Percentiles rank a stretch among this genome's conserved stretches.
Conservation (phyloP, 129 eudicot species). For the Glebionis coronaria region DNA sequence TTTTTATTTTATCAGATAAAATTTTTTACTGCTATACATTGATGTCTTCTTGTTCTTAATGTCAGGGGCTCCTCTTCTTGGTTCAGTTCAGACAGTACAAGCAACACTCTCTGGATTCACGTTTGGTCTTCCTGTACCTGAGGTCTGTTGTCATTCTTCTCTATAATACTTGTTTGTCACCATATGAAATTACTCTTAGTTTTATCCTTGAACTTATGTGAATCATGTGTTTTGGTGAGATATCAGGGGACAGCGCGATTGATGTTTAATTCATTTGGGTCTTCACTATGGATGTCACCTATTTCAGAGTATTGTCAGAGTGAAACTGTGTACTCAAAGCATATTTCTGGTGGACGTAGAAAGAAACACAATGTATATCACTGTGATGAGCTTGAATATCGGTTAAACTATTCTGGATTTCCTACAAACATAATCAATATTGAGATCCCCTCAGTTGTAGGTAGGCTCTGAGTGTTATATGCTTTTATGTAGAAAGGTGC, state of each 20-base stretch:
- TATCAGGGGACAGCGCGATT: constrained; percentile 95
- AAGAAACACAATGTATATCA: constrained; percentile 48
- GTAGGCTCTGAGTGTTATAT: constrained; percentile 29
- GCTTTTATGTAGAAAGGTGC: constrained; percentile 11
- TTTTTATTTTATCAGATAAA: constrained; percentile 3
- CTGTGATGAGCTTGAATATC: constrained; percentile 65
- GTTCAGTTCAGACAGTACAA: constrained; percentile 76
- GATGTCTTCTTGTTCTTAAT: constrained; percentile 24
- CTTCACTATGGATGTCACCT: constrained; percentile 91
- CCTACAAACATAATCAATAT: constrained; percentile 86
- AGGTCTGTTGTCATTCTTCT: constrained; percentile 41
- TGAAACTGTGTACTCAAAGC: constrained; percentile 66
- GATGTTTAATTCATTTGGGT: constrained; percentile 96
- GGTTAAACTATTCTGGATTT: constrained; percentile 80
- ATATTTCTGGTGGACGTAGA: constrained; percentile 49
- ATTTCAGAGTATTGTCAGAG: constrained; percentile 79
- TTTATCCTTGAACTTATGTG: constrained; percentile 15
- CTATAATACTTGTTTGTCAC: background rate
- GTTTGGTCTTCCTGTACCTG: constrained; percentile 95
- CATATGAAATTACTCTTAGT: background rate
- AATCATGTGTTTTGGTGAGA: constrained; percentile 41
- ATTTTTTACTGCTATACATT: constrained; percentile 9
- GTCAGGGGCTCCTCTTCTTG: constrained; percentile 94
- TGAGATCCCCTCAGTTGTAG: constrained; percentile 71
- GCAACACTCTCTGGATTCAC: constrained; percentile 81